These are phyloP conservation scores for Coniochaeta sp. DNA, from an alignment of 2,329 filamentous ascomycete species.

Conservation along the genomic window DNA sequence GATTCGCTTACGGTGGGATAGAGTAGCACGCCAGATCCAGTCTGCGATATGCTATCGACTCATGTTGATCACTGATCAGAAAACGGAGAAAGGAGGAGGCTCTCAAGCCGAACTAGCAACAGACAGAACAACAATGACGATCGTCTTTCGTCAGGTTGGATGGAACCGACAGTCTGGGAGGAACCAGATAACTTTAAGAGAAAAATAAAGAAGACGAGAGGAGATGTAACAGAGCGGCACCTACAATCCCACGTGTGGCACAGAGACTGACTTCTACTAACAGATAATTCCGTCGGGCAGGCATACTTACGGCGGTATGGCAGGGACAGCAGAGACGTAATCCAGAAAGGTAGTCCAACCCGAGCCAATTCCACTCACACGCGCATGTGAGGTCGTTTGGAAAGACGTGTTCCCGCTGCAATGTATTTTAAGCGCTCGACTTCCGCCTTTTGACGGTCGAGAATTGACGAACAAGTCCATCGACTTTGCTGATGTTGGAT, in stretches of 20 bases:
- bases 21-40: neutral
- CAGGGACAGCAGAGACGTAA: no score
- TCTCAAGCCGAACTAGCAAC: neutral
- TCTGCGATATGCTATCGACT: neutral
- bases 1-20: neutral
- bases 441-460: neutral
- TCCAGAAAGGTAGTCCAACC: neutral
- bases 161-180: slow-evolving; percentile 1
- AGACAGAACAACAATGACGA: neutral
- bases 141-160: neutral
- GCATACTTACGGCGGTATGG: neutral
- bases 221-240: neutral
- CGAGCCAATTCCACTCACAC: neutral
- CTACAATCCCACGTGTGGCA: neutral
- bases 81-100: neutral
- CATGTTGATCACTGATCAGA: slow-evolving; percentile 2
- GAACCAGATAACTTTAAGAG: neutral
- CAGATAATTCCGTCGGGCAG: neutral
- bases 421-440: neutral
- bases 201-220: neutral
- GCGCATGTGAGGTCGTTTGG: neutral
- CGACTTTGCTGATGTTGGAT: neutral
- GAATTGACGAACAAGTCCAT: neutral
- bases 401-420: neutral
- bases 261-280: neutral